Evolutionary conservation across 2,329 filamentous ascomycete genomes (phyloP).

Genomic region (Pseudogymnoascus destructans): DNA sequence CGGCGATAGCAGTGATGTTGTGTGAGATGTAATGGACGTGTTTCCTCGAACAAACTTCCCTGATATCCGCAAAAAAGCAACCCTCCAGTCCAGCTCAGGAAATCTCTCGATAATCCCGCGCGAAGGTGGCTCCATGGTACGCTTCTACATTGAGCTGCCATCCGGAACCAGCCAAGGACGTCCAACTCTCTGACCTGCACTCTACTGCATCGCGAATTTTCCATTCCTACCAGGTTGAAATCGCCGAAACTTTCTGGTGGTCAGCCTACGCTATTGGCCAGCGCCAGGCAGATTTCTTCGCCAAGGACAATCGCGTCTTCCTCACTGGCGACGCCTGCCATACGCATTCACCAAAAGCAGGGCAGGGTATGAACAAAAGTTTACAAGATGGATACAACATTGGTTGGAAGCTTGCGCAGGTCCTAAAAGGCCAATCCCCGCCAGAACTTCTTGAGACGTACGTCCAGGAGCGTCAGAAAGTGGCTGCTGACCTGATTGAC

Average conservation of each 20-base stretch:
- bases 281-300: conserved; percentile 44
- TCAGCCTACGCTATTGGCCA: conserved; percentile 45
- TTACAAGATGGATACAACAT: conserved; percentile 50
- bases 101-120: conserved; percentile 49
- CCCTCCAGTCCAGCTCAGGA: conserved; percentile 41
- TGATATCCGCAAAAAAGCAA: conserved; percentile 44
- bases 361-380: conserved; percentile 44
- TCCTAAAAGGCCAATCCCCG: conserved; percentile 33
- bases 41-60: conserved; percentile 41
- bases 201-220: conserved; percentile 31
- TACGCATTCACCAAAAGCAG: conserved; percentile 50
- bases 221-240: conserved; percentile 18
- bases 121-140: conserved; percentile 41
- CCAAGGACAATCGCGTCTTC: conserved; percentile 39
- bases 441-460: conserved; percentile 37
- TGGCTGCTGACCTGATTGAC: conserved; percentile 44
- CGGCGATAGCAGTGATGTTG: conserved; percentile 42
- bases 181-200: conserved; percentile 43
- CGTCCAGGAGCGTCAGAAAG: conserved; percentile 37
- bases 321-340: conserved; percentile 44
- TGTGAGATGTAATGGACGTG: conserved; percentile 46
- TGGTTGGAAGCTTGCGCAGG: conserved; percentile 43
- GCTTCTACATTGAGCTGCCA: conserved; percentile 48
- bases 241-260: conserved; percentile 35
- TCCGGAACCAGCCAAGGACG: conserved; percentile 39